Conservation (phyloP, 2,329 filamentous ascomycete genomes). For the Botryosphaeria agaves region DNA sequence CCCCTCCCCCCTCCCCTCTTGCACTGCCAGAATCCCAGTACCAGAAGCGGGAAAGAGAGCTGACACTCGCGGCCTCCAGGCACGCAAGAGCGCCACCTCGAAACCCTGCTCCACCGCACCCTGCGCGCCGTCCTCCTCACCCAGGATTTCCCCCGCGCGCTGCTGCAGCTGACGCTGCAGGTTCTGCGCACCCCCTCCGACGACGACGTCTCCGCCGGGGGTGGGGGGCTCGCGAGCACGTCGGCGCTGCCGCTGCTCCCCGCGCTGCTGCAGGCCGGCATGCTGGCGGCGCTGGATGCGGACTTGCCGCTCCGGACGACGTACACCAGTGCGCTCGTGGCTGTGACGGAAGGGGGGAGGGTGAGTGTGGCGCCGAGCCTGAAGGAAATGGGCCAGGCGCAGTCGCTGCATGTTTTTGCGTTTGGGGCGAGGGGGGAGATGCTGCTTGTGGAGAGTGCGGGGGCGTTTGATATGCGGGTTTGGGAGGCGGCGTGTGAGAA, state of each 20-base stretch:
- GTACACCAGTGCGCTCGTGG: constrained; percentile 47
- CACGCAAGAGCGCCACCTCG: constrained; percentile 50
- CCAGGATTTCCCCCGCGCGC: constrained; percentile 55
- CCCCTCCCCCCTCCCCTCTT: constrained; percentile 1
- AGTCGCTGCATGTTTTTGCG: constrained; percentile 65
- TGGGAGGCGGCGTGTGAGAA: constrained; percentile 56
- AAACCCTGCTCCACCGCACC: constrained; percentile 55
- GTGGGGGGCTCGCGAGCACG: constrained; percentile 22
- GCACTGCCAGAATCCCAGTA: neutral
- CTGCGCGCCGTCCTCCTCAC: constrained; percentile 59
- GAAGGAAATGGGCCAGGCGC: constrained; percentile 41
- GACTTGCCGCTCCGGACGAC: constrained; percentile 65
- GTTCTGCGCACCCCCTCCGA: constrained; percentile 52
- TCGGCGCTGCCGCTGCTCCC: constrained; percentile 63
- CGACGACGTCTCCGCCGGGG: constrained; percentile 41
- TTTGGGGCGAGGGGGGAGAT: constrained; percentile 61
- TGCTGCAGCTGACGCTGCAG: constrained; percentile 73
- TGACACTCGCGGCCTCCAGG: constrained; percentile 9
- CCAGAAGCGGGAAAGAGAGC: neutral
- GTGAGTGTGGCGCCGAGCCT: constrained; percentile 44
- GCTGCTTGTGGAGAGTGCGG: constrained; percentile 66
- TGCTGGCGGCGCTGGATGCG: constrained; percentile 65
- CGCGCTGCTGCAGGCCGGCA: constrained; percentile 61
- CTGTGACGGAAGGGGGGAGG: constrained; percentile 26
- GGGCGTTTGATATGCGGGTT: constrained; percentile 53